Evolutionary conservation across 129 eudicot species (phyloP), one percentile per base, ranked within the genome.

Genomic region (Arctium minus): DNA sequence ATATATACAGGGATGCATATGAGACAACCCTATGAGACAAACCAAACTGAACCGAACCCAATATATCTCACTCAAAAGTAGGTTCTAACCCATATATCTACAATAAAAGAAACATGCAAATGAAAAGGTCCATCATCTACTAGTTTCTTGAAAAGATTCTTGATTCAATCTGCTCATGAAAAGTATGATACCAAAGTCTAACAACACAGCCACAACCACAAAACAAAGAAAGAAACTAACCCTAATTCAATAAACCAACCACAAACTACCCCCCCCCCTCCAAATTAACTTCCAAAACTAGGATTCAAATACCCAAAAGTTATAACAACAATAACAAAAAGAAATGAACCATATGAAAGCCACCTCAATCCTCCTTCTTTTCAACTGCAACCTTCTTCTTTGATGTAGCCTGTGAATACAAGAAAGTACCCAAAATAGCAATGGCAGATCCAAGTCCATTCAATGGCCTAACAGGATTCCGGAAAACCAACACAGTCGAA

Each of bases 361-460:
- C 46, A 44, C 78, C 53, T 83, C 80, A 87, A 73, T 85, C 86
- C 90, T 85, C 86, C 90, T 90, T 91, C 90, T 92, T 89, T 70
- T 90, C 97, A 79, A 86, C 85, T 38, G 73, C 92, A 76, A 81
- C 85, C 85, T 92, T 83, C 93, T 92, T 95, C 86, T 92, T 92
- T 17, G 97, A 90, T 0, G 97, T 86, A 2, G 93, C 99, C 92
- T 95, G 99, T 3, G 99, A 95, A 81, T 95, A 95, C 93, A 95
- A 87, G 87, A 95, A 95, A 18, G 99, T 95, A 15, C 99, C 99
- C 31, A 95, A 87, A 5, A 95, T 93, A 13, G 99, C 99, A 81
- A 95, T 93, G 31, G 97, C 99, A 0, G 99, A 95, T 15, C 99
- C 99, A 48, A 95, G 97, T 2, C 97, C 99, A 83, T 95, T 95